Evolutionary conservation across 2,329 filamentous ascomycete genomes (phyloP).

Genomic region (Exophiala viscosa): DNA sequence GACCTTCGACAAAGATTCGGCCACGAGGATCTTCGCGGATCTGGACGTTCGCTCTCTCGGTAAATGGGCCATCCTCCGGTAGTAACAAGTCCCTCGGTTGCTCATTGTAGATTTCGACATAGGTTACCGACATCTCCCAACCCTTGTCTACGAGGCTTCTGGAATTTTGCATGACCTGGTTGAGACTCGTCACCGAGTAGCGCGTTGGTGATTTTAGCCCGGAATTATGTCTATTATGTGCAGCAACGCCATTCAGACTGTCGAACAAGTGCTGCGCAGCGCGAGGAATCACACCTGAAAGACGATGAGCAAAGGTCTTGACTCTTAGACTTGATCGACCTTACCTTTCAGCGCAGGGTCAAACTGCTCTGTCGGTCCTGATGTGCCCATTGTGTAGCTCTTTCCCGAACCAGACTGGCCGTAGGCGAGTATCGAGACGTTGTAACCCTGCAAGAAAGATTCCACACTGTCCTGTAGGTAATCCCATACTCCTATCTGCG

Average conservation of each 20-base stretch:
- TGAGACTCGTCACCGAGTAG: constrained; percentile 63
- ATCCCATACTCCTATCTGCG: constrained; percentile 89
- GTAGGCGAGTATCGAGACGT: constrained; percentile 94
- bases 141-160: constrained; percentile 60
- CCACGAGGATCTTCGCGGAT: constrained; percentile 94
- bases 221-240: constrained; percentile 59
- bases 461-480: constrained; percentile 86
- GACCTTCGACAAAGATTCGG: constrained; percentile 86
- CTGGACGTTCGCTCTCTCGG: constrained; percentile 74
- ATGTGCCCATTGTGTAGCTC: constrained; percentile 98
- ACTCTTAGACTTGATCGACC: constrained; percentile 34
- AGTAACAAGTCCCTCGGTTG: constrained; percentile 85
- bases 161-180: constrained; percentile 35
- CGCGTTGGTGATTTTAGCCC: constrained; percentile 76
- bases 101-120: constrained; percentile 98
- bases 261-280: constrained; percentile 85
- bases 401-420: constrained; percentile 97
- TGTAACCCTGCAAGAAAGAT: constrained; percentile 93
- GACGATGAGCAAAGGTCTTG: not conserved
- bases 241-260: constrained; percentile 63
- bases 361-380: constrained; percentile 73
- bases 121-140: constrained; percentile 91
- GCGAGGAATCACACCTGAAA: constrained; percentile 86
- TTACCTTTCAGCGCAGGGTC: constrained; percentile 73
- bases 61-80: constrained; percentile 64